phyloP scores from a whole-genome alignment of 257 asterid genomes.

The Verbascum thapsus region DNA sequence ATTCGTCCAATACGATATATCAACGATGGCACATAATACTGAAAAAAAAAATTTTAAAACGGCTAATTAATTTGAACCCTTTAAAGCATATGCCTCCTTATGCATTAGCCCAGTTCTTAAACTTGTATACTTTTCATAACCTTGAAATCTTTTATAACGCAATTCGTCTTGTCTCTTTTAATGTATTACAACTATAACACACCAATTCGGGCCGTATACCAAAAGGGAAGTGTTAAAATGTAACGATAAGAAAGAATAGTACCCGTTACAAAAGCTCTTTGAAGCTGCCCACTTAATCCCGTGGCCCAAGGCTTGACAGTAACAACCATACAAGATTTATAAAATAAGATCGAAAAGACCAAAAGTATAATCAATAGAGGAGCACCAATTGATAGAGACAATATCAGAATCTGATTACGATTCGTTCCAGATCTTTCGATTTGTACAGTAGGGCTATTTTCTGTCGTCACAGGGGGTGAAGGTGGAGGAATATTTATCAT shows the following conservation, averaged over 20 bases:
- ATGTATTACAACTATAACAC: too few relatives aligned
- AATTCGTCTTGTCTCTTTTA: too few relatives aligned
- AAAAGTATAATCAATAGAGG: conserved; percentile 49
- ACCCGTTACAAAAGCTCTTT: conserved; percentile 85
- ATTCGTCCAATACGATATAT: conserved; percentile 1
- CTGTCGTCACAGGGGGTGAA: conserved; percentile 35
- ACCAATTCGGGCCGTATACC: too few relatives aligned
- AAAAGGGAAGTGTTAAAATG: too few relatives aligned
- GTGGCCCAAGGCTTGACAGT: conserved; percentile 93
- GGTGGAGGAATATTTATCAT: conserved; percentile 35
- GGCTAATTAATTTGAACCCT: not conserved
- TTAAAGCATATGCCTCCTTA: too few relatives aligned
- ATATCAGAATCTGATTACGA: conserved; percentile 29
- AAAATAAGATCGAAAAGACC: conserved; percentile 35
- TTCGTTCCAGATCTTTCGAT: conserved; percentile 5
- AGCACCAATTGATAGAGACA: conserved; percentile 57
- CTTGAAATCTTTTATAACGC: too few relatives aligned
- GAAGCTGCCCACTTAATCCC: conserved; percentile 95
- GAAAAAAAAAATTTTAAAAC: conserved; percentile 18
- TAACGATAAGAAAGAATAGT: conserved; percentile 17
- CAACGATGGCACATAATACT: conserved; percentile 5
- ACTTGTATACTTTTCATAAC: too few relatives aligned
- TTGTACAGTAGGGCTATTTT: conserved; percentile 25
- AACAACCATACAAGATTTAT: conserved; percentile 55
- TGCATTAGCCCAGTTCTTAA: too few relatives aligned